These are phyloP conservation scores for Streptanthus diversifolius DNA, from an alignment of 345 rosid genomes.

Conservation along the genomic window DNA sequence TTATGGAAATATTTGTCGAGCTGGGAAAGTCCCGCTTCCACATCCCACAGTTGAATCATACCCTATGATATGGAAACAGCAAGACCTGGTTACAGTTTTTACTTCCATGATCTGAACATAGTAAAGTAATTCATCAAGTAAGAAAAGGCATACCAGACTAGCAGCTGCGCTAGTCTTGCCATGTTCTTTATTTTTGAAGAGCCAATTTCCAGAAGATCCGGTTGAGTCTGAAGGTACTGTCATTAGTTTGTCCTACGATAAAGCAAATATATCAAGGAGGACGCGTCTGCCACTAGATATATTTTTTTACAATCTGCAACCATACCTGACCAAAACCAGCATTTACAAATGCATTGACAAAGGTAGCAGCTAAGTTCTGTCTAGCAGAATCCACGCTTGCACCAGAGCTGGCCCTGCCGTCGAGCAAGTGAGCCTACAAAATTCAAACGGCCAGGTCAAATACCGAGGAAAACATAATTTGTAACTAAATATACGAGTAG, in stretches of 20 bases:
- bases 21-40: constrained; percentile 86
- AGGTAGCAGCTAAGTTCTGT: constrained; percentile 94
- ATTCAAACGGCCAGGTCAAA: neutral
- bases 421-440: constrained; percentile 88
- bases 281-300: neutral
- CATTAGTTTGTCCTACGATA: constrained; percentile 80
- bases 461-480: neutral
- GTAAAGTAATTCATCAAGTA: neutral
- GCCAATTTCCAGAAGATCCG: constrained; percentile 81
- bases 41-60: constrained; percentile 93
- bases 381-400: constrained; percentile 88
- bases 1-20: constrained; percentile 88
- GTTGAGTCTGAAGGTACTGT: constrained; percentile 73
- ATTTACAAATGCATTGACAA: constrained; percentile 96
- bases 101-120: neutral
- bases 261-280: constrained; percentile 5
- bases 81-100: neutral
- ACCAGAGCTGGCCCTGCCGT: constrained; percentile 84
- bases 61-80: constrained; percentile 47
- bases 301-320: neutral
- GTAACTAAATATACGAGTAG: neutral
- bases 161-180: constrained; percentile 97
- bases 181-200: constrained; percentile 95
- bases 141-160: constrained; percentile 60
- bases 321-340: constrained; percentile 98